Evolutionary conservation across 2,329 filamentous ascomycete species (phyloP).

Genomic region (Colletotrichum abscissum): DNA sequence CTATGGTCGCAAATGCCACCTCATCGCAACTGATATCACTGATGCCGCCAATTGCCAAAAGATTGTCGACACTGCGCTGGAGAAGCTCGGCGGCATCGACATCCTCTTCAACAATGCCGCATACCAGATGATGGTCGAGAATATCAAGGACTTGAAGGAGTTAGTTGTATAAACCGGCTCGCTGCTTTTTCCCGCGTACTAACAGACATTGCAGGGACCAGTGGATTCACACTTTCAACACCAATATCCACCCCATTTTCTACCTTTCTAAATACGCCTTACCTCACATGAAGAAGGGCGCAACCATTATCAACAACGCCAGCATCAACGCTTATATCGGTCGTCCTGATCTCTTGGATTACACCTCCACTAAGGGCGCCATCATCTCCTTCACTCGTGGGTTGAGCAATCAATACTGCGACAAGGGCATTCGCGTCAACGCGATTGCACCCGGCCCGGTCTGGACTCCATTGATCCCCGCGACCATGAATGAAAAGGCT

Average conservation of each 20-base stretch:
- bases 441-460: conserved; percentile 82
- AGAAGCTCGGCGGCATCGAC: conserved; percentile 76
- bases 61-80: conserved; percentile 73
- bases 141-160: conserved; percentile 79
- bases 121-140: conserved; percentile 73
- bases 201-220: conserved; percentile 61
- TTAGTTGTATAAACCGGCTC: conserved; percentile 48
- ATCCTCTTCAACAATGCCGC: conserved; percentile 82
- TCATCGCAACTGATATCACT: conserved; percentile 73
- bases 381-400: conserved; percentile 84
- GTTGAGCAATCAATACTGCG: conserved; percentile 79
- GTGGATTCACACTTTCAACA: conserved; percentile 83
- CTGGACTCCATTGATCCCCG: conserved; percentile 80
- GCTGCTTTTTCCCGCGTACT: conserved; percentile 15
- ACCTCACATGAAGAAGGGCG: conserved; percentile 79
- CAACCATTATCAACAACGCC: conserved; percentile 86
- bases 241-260: conserved; percentile 86
- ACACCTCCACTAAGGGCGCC: conserved; percentile 83
- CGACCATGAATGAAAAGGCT: conserved; percentile 77
- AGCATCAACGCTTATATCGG: conserved; percentile 88
- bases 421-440: conserved; percentile 80
- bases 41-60: conserved; percentile 76
- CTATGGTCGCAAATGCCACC: conserved; percentile 72
- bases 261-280: conserved; percentile 83
- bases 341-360: conserved; percentile 83